Evolutionary conservation across 345 rosid species (phyloP), one percentile per base, ranked within the genome.

Genomic region (Salix caprea): DNA sequence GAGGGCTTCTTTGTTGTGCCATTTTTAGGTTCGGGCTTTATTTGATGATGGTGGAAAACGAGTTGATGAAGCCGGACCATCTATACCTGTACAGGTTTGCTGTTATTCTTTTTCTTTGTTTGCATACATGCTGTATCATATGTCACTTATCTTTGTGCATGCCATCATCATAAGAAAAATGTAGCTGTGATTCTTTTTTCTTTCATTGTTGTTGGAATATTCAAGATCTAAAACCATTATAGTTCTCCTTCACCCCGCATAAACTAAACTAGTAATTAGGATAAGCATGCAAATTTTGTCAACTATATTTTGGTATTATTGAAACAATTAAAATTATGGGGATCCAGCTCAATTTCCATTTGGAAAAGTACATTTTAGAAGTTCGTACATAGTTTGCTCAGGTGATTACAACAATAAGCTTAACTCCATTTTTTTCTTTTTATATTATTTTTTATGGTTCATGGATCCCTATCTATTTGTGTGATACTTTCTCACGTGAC

Each of bases 1-100:
- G 70, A 73, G 71, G 56, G 19, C 44, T 34, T 75, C 69, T 78
- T 73, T 74, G 28, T 24, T 64, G 32, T 74, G 73, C 70, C 69
- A 61, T 74, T 82, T 11, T 73, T 83, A 93, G 98, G 97, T 91
- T 75, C 92, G 99, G 72, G 99, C 99, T 76, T 84, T 96, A 79
- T 91, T 93, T 84, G 98, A 91, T 74, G 96, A 92, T 78, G 72
- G 84, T 26, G 99, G 94, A 74, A 88, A 78, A 36, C 90, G 88
- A 76, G 91, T 96, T 80, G 89, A 86, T 82, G 90, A 91, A 84
- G 99, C 97, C 81, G 91, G 99, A 78, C 99, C 99, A 16, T 96
- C 99, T 70, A 88, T 91, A 37, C 97, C 98, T 48, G 91, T 90
- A 30, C 99, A 92, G 97, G 99, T 96, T 84, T 71, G 85, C 82